phyloP scores from a whole-genome alignment of 106 monocot genomes.

The Apostasia ramifera region DNA sequence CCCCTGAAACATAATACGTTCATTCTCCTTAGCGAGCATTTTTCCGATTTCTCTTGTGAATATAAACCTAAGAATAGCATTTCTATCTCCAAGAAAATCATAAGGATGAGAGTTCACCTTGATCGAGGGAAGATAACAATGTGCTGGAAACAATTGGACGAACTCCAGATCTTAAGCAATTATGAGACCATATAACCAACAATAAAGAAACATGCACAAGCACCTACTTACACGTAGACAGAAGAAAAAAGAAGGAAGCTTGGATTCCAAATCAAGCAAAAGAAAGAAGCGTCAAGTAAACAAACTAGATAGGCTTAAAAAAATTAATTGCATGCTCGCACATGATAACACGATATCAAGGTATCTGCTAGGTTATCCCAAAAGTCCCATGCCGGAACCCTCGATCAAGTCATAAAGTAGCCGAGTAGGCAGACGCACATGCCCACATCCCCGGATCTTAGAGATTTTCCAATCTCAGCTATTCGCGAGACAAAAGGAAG shows the following conservation, averaged over 20 bases:
- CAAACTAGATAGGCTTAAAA: neutral
- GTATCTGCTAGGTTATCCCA: neutral
- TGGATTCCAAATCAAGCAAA: neutral
- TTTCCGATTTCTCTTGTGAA: too few relatives aligned
- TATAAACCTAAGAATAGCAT: neutral
- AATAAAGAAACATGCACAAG: neutral
- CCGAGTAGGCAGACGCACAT: neutral
- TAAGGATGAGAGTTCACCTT: neutral
- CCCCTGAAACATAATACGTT: too few relatives aligned
- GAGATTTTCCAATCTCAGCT: neutral
- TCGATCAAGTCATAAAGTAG: neutral
- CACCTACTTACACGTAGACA: neutral
- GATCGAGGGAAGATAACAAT: neutral
- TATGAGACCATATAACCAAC: neutral
- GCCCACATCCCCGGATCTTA: neutral
- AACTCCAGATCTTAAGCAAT: neutral
- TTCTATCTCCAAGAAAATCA: neutral
- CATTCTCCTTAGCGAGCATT: too few relatives aligned
- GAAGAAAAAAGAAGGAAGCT: neutral
- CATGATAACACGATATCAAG: neutral
- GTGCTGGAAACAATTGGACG: neutral
- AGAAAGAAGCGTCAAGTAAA: neutral
- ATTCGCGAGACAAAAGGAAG: neutral
- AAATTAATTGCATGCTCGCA: neutral
- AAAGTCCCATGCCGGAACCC: neutral